Percentiles rank a stretch among this genome's conserved stretches.
phyloP scores from a whole-genome alignment of 768 basidiomycete species.

The Daedalea quercina region DNA sequence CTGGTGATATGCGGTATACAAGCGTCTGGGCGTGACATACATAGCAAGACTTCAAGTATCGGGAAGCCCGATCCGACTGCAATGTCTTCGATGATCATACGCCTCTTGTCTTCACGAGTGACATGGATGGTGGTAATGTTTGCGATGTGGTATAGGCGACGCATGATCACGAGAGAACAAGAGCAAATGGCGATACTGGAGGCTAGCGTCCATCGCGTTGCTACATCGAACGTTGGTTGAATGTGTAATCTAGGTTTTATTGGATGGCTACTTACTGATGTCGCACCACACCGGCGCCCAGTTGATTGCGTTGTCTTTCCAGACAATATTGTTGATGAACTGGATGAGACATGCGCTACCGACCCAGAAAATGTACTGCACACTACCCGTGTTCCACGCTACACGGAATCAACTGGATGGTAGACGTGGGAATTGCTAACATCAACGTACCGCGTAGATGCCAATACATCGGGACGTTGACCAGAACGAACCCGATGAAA shows the following conservation, averaged over 20 bases:
- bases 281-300: slow-evolving; percentile 47
- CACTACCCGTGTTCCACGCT: slow-evolving; percentile 71
- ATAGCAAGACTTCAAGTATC: slow-evolving; percentile 22
- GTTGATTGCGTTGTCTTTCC: slow-evolving; percentile 52
- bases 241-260: background rate
- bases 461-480: slow-evolving; percentile 49
- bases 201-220: slow-evolving; percentile 30
- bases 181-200: slow-evolving; percentile 31
- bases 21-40: slow-evolving; percentile 14
- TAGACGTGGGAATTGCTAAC: background rate
- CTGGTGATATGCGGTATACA: background rate
- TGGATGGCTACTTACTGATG: slow-evolving; percentile 33
- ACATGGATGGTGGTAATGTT: slow-evolving; percentile 24
- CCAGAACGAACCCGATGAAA: slow-evolving; percentile 41
- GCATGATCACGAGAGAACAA: slow-evolving; percentile 39
- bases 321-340: slow-evolving; percentile 64
- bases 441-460: slow-evolving; percentile 40
- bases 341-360: slow-evolving; percentile 48
- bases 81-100: slow-evolving; percentile 24
- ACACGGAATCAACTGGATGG: background rate
- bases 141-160: slow-evolving; percentile 41
- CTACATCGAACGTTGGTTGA: slow-evolving; percentile 25
- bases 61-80: slow-evolving; percentile 26
- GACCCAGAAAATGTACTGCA: slow-evolving; percentile 67
- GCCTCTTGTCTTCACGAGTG: slow-evolving; percentile 25